Evolutionary conservation across 306 rosid species (phyloP), one percentile per base, ranked within the genome.

Genomic region (Neltuma alba): DNA sequence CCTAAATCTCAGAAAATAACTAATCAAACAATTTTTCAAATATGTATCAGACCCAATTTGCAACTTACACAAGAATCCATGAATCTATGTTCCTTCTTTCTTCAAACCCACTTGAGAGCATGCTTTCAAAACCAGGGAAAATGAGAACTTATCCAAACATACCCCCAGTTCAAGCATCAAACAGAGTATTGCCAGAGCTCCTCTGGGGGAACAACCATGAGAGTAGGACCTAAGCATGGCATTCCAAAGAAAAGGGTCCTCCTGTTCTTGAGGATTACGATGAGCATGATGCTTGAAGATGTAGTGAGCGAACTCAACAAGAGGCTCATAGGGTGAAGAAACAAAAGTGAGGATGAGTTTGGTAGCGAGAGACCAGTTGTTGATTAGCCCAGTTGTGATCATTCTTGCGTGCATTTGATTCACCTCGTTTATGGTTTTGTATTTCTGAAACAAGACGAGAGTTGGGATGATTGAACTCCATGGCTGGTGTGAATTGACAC

Each of bases 211-310:
- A 64, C 50, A 20, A 61, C 97, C 93, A 57, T 90, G 93, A 73
- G 97, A n/a, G n/a, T n/a, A n/a, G n/a, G n/a, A n/a, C n/a, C n/a
- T n/a, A n/a, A n/a, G n/a, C n/a, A n/a, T n/a, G n/a, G n/a, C n/a
- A n/a, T n/a, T n/a, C n/a, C n/a, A n/a, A n/a, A 90, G 91, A 90
- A 92, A 92, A 76, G 97, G 93, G 83, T 90, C 93, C 16, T 47
- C 75, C 47, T 64, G 77, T 2, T 82, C 31, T 16, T 9, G 64
- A 21, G 77, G 82, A 33, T 7, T n/a, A 3, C 40, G 74, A 79
- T 75, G 69, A n/a, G n/a, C n/a, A n/a, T n/a, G n/a, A n/a, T n/a
- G n/a, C n/a, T n/a, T n/a, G n/a, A n/a, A n/a, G n/a, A n/a, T n/a
- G n/a, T n/a, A n/a, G n/a, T n/a, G n/a, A n/a, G n/a, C n/a, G n/a